Evolutionary conservation across 805 yeast species (phyloP), one percentile per base, ranked within the genome.

Genomic region (Limtongia smithiae): DNA sequence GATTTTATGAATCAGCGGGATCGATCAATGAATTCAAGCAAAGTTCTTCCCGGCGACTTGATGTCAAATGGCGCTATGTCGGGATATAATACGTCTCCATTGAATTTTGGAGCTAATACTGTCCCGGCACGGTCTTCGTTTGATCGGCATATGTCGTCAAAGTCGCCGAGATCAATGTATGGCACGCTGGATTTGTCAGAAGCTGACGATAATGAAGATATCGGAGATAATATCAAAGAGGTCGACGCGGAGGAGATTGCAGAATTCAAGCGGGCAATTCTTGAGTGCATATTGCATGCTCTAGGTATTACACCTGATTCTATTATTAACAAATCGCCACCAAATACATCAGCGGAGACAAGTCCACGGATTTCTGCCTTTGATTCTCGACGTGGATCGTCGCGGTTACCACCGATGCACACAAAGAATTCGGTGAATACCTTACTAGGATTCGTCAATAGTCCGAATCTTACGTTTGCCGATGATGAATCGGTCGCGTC

Each of bases 251-350:
- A 46, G 30, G 34, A 48, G 15, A 41, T 30, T 5, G 35, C 14
- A 15, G 33, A 17, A 17, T 18, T 35, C 18, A 47, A 36, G 28
- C 14, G n/a, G 8, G 86, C 91, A 0, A 65, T 89, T 1, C 76
- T 82, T 4, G 95, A 85, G 58, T 82, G 81, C 22, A 75, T 89
- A 36, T 82, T 88, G 62, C 74, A 74, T 44, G 68, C 79, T 28
- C 68, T 88, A 30, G 96, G 96, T 0, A 73, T 88, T 9, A 75
- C 73, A 35, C 68, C 68, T 6, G 39, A 31, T 22, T 35, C 54
- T 1, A 21, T 42, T n/a, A 44, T 35, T 11, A 18, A 17, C 7
- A 44, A 42, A 30, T 32, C 51, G n/a, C 38, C 50, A 8, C 18
- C 24, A 12, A 12, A 41, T 2, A 25, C 18, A 12, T 48, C 54